Evolutionary conservation across 2,329 filamentous ascomycete species (phyloP), one percentile per base, ranked within the genome.

Genomic region (Aspergillus jensenii): DNA sequence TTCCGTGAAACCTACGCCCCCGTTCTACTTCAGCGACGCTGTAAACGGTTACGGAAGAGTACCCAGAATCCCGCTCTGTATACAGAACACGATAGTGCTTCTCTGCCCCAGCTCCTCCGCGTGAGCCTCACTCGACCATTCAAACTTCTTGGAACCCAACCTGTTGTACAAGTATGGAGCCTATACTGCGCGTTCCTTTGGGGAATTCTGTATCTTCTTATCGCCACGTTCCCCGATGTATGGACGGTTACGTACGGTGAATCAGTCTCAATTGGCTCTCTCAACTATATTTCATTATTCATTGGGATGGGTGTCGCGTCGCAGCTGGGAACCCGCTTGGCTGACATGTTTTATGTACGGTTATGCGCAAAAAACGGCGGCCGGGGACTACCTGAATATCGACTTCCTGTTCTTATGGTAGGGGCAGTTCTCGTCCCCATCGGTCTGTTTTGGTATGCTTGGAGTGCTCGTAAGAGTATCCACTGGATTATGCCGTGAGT

Each of bases 1-100:
- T 77, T 86, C 1, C 79, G 80, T 54, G 88, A 90, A 68, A 89
- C 86, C 2, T 89, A 89, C 69, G 82, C 81, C 0, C 85, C 87
- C 0, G 82, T 83, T n/a, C 78, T 91, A 2, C 79, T 40, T 17
- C 37, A 17, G 14, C 37, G 37, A 15, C 12, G n/a, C 14, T 15
- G 14, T 15, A 15, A 40, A 15, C 37, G 12, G 37, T 5, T 40
- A 40, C 37, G n/a, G 37, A 40, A 40, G 37, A 17, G 31, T 4
- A 33, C 6, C 31, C 31, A 33, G 31, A 33, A 33, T 8, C 7
- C 31, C 31, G 31, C 31, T 12, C 69, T 71, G 27, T 68, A 76
- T 49, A 77, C 74, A 1, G 73, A 75, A 5, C 67, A 17, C 67
- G 3, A 33, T 33, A 33, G 31, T 4, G 7, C 31, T 12, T 33